phyloP scores from a whole-genome alignment of 345 rosid species.

The Trapa incisa region DNA sequence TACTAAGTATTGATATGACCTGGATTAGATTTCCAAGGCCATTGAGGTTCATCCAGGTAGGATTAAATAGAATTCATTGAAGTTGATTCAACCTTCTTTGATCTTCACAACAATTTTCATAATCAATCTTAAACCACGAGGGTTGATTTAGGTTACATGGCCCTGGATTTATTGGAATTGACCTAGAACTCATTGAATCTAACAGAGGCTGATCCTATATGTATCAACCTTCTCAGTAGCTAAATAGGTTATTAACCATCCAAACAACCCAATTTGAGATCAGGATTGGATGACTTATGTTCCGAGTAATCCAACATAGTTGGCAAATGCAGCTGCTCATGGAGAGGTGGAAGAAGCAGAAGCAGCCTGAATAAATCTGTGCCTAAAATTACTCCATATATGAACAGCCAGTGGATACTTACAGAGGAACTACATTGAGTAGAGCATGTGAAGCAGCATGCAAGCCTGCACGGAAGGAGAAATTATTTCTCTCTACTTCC shows the following conservation, averaged over 20 bases:
- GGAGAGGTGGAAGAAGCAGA: not conserved
- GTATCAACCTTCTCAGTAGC: not conserved
- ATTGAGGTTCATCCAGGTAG: too few relatives aligned
- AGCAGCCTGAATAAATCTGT: not conserved
- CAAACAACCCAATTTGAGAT: too few relatives aligned
- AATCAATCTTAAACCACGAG: not conserved
- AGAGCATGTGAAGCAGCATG: constrained; percentile 94
- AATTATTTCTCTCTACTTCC: constrained; percentile 27
- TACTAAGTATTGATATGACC: too few relatives aligned
- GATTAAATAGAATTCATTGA: not conserved
- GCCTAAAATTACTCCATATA: not conserved
- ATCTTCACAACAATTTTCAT: not conserved
- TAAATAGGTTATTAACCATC: not conserved
- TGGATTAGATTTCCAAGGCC: too few relatives aligned
- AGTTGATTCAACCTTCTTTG: not conserved
- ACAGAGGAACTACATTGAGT: constrained; percentile 68
- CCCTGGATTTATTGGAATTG: not conserved
- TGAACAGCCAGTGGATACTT: not conserved
- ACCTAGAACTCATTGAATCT: not conserved
- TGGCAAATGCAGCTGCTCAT: not conserved
- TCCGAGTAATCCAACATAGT: too few relatives aligned
- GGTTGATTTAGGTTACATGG: not conserved
- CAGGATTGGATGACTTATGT: too few relatives aligned
- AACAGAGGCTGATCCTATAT: not conserved
- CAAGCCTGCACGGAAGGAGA: constrained; percentile 55